Evolutionary conservation across 306 rosid species (phyloP).

Genomic region (Quercus rubra): DNA sequence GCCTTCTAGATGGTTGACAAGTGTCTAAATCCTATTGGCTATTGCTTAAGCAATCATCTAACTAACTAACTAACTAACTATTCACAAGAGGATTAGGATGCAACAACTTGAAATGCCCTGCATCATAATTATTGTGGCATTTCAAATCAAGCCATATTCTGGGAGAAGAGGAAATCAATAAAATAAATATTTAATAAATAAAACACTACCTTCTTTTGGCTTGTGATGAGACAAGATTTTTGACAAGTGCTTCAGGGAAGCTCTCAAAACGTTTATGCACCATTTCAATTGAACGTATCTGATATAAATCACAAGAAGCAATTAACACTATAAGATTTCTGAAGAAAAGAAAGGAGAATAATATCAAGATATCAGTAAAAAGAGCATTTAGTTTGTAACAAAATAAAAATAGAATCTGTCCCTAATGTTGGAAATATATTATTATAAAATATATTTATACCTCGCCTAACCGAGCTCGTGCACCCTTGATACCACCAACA

Average conservation of each 20-base stretch:
- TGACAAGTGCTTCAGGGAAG: slow-evolving; percentile 85
- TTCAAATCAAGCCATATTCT: no score
- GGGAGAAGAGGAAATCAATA: no score
- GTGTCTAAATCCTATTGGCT: no score
- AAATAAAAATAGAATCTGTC: background rate
- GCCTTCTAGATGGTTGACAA: no score
- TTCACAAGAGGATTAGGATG: no score
- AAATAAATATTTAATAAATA: background rate
- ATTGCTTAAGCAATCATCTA: no score
- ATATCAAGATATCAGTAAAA: background rate
- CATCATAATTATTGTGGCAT: no score
- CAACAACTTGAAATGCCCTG: no score
- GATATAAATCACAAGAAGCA: slow-evolving; percentile 29
- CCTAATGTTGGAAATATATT: background rate
- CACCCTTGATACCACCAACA: slow-evolving; percentile 95
- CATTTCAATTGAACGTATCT: slow-evolving; percentile 99
- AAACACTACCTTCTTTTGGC: slow-evolving; percentile 45
- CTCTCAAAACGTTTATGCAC: slow-evolving; percentile 97
- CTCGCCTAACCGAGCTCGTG: slow-evolving; percentile 95
- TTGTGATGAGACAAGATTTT: slow-evolving; percentile 63
- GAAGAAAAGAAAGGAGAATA: slow-evolving; percentile 1
- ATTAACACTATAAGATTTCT: slow-evolving; percentile 5
- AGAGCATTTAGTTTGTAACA: background rate
- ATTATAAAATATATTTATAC: slow-evolving; percentile 31
- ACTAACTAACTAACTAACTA: no score